A percentile compares a stretch with the other conserved stretches of the same genome.
Evolutionary conservation across 1,139 yeast genomes (phyloP).

Genomic region (Blastobotrys capitulatus): DNA sequence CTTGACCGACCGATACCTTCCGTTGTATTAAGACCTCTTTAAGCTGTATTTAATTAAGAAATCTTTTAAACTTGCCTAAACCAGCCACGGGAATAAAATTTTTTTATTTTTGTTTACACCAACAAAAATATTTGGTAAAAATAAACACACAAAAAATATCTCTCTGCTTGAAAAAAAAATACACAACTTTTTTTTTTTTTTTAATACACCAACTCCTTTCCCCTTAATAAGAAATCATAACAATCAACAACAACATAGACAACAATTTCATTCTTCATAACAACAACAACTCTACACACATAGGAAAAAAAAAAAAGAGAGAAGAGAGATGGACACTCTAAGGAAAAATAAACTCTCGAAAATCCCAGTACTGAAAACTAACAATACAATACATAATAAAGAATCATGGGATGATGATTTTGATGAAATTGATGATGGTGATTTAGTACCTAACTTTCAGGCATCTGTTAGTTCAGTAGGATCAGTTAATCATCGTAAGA

Average conservation of each 20-base stretch:
- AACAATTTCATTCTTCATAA: neutral
- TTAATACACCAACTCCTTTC: too few relatives aligned
- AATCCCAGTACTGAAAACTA: too few relatives aligned
- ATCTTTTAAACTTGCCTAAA: neutral
- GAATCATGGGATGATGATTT: conserved; percentile 25
- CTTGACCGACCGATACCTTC: too few relatives aligned
- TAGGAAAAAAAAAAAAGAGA: neutral
- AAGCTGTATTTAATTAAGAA: neutral
- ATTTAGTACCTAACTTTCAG: conserved; percentile 12
- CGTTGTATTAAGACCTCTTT: neutral
- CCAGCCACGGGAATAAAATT: neutral
- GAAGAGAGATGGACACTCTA: neutral
- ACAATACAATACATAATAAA: neutral
- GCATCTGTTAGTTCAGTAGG: conserved; percentile 5
- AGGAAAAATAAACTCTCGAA: neutral
- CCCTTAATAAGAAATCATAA: too few relatives aligned
- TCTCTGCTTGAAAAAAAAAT: too few relatives aligned
- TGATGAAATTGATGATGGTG: conserved; percentile 16
- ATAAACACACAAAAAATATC: too few relatives aligned
- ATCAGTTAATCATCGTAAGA: neutral
- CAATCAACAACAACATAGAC: too few relatives aligned
- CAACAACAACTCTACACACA: neutral
- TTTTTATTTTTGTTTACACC: neutral
- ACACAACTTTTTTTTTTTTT: too few relatives aligned
- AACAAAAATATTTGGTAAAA: too few relatives aligned